Evolutionary conservation across 2,329 filamentous ascomycete genomes (phyloP).

Genomic region (Talaromyces sp.): DNA sequence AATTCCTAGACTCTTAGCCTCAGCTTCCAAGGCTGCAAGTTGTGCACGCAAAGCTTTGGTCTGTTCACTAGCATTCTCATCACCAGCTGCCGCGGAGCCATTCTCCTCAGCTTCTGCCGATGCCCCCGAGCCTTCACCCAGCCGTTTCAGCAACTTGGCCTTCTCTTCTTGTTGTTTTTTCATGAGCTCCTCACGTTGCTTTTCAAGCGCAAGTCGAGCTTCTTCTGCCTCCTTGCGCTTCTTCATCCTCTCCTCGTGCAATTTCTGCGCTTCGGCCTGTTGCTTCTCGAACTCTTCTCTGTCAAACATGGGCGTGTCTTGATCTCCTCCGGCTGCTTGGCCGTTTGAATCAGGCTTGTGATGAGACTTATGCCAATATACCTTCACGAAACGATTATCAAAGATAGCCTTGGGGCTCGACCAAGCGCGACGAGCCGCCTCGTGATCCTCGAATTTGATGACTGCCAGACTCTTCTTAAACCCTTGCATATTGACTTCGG

Average conservation of each 20-base stretch:
- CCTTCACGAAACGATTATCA: constrained; percentile 63
- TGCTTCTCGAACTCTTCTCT: constrained; percentile 52
- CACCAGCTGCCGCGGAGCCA: constrained; percentile 23
- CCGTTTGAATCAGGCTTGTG: constrained; percentile 32
- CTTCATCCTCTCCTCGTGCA: constrained; percentile 53
- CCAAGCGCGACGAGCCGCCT: constrained; percentile 54
- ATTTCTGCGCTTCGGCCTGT: constrained; percentile 56
- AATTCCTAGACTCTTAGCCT: constrained; percentile 53
- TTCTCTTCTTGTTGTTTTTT: constrained; percentile 57
- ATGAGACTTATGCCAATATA: constrained; percentile 58
- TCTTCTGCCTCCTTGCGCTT: constrained; percentile 53
- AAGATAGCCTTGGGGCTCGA: constrained; percentile 61
- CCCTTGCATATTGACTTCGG: constrained; percentile 53
- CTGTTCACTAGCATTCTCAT: constrained; percentile 43
- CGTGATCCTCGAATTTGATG: constrained; percentile 53
- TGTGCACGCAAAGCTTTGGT: constrained; percentile 54
- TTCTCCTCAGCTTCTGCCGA: constrained; percentile 17
- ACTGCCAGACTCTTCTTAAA: constrained; percentile 54
- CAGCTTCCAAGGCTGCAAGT: constrained; percentile 54
- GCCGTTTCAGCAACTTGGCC: constrained; percentile 46
- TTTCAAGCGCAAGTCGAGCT: constrained; percentile 52
- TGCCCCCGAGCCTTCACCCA: constrained; percentile 36
- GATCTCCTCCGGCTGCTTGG: constrained; percentile 23
- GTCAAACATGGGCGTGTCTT: constrained; percentile 49
- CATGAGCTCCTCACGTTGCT: constrained; percentile 49